Conservation (phyloP, 305 asterid genomes). For the Rubia balearica region DNA sequence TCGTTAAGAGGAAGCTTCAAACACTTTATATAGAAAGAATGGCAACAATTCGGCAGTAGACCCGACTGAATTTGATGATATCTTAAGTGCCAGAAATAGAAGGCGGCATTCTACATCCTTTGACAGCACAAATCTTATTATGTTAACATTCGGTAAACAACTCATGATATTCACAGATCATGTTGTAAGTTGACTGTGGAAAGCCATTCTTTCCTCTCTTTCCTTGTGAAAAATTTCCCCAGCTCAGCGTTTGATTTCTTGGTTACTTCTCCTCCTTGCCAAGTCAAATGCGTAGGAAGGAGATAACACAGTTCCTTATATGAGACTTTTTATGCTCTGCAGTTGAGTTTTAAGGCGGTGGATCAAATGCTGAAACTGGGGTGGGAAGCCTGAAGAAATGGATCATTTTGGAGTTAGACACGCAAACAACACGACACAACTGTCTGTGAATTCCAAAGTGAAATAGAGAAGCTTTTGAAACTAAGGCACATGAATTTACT, state of each 20-base stretch:
- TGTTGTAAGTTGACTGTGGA: conserved; percentile 54
- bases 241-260: not conserved
- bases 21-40: too few relatives aligned
- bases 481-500: not conserved
- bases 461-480: too few relatives aligned
- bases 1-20: too few relatives aligned
- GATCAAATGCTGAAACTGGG: conserved; percentile 97
- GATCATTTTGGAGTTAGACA: not conserved
- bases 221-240: not conserved
- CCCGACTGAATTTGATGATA: too few relatives aligned
- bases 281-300: too few relatives aligned
- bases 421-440: not conserved
- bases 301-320: not conserved
- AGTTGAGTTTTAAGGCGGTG: conserved; percentile 96
- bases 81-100: conserved; percentile 34
- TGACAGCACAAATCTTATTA: conserved; percentile 82
- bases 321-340: conserved; percentile 17
- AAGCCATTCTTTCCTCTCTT: not conserved
- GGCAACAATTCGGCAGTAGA: too few relatives aligned
- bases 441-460: not conserved
- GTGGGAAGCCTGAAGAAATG: conserved; percentile 83
- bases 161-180: conserved; percentile 88
- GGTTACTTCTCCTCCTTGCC: too few relatives aligned
- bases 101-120: conserved; percentile 27
- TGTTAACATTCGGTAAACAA: conserved; percentile 82